Conservation (phyloP, 2,329 filamentous ascomycete genomes). For the Beauveria australis region DNA sequence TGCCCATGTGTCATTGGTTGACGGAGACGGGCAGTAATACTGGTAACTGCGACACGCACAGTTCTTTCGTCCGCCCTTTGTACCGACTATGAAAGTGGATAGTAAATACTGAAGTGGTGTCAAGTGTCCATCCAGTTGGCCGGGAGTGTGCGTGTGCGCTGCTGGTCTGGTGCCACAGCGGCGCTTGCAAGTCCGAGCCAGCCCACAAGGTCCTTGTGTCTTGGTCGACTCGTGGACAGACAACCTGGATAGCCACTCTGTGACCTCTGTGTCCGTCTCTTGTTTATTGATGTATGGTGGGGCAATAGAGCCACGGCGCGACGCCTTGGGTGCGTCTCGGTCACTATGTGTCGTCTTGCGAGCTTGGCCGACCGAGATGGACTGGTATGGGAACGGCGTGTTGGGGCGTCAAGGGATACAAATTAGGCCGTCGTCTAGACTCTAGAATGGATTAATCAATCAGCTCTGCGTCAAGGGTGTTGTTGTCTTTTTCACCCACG, state of each 20-base stretch:
- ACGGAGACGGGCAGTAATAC: not conserved
- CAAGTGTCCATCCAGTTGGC: not conserved
- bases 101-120: not conserved
- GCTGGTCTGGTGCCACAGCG: not conserved
- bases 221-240: not conserved
- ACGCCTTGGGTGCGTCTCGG: not conserved
- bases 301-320: not conserved
- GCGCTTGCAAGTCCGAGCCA: slow-evolving; percentile 7
- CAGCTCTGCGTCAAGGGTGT: not conserved
- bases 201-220: slow-evolving; percentile 5
- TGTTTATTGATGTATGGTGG: slow-evolving; percentile 4
- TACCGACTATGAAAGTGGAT: slow-evolving; percentile 3
- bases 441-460: not conserved
- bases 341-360: slow-evolving; percentile 3
- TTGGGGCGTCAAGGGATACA: not conserved
- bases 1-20: not conserved
- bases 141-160: not conserved
- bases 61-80: not conserved
- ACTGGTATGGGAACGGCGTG: not conserved
- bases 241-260: slow-evolving; percentile 8
- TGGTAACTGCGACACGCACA: not conserved
- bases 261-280: slow-evolving; percentile 3
- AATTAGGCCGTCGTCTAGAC: not conserved
- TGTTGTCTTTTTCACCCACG: not conserved
- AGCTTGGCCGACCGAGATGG: not conserved